Evolutionary conservation across 129 eudicot genomes (phyloP), one percentile per base, ranked within the genome.

Genomic region (Flaveria robusta): DNA sequence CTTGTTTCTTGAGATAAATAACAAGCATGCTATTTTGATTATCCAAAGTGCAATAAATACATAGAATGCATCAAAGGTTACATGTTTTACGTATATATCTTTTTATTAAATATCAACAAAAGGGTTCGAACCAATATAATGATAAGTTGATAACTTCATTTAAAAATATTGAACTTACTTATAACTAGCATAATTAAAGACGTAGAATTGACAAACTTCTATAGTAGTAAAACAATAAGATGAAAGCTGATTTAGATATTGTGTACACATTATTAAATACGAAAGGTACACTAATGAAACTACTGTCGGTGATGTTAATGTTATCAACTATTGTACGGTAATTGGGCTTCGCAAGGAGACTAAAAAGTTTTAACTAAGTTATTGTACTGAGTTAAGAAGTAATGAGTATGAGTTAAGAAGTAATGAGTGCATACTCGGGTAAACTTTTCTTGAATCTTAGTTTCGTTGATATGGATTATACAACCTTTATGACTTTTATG

Each of bases 21-120:
- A 60, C 18, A 60, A 24, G 41, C 67, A 60, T 60, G 67, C 67
- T 24, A 62, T 26, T 26, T 26, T 27, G 16, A 62, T 62, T 34
- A 34, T 34, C 39, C 39, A 5, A 34, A 34, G 39, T 34, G 39
- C 39, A 34, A 55, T 55, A 19, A 9, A 55, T 55, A 55, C 27
- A 7, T 55, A 55, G 63, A 55, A 55, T 55, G 64, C 29, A 19
- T 9, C 64, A 20, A 56, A 56, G 29, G 29, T 9, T 56, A 22
- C 64, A 55, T 22, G 13, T 8, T 52, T 52, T 52, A n/a, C 23
- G 23, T 12, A 56, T 9, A 5, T 22, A 49, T 29, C 3, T 64
- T 64, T 31, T 14, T 64, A 5, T 31, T 14, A 9, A 31, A n/a
- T 6, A 64, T 16, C 20, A 64, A 7, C 2, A 5, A 16, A 6